Evolutionary conservation across 192 early-diverging fungal species (phyloP).

Genomic region (Backusella tuberculispora): DNA sequence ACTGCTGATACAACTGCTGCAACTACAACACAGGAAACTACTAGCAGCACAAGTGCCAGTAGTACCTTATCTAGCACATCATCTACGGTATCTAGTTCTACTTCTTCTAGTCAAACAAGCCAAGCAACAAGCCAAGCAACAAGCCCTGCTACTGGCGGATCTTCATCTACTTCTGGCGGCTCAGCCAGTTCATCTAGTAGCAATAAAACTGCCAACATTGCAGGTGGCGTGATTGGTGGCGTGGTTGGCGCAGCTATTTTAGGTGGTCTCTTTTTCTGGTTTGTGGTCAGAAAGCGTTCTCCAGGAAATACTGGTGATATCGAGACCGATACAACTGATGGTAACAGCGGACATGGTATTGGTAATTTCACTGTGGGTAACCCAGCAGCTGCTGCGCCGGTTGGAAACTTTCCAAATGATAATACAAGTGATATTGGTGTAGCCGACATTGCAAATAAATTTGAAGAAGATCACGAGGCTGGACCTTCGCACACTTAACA

Average conservation of each 20-base stretch:
- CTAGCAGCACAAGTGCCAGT: background rate
- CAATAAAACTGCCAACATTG: background rate
- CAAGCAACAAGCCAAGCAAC: background rate
- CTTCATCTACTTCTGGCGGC: background rate
- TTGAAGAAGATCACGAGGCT: background rate
- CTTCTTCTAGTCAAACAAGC: background rate
- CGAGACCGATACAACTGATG: background rate
- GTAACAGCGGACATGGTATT: background rate
- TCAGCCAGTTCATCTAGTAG: background rate
- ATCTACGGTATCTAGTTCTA: background rate
- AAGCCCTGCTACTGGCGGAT: background rate
- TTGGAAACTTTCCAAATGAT: background rate
- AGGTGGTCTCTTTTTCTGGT: conserved; percentile 7
- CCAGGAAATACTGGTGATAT: background rate
- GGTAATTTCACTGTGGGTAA: background rate
- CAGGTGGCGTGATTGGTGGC: background rate
- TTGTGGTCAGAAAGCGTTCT: background rate
- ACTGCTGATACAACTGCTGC: background rate
- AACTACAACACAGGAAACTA: background rate
- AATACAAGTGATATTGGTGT: background rate
- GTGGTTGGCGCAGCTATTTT: background rate
- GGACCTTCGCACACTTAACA: background rate
- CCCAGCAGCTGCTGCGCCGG: background rate
- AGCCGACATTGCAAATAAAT: background rate
- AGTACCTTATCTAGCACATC: background rate